Evolutionary conservation across 495 filamentous ascomycete species (phyloP), one percentile per base, ranked within the genome.

Genomic region (Parmelia sp.): DNA sequence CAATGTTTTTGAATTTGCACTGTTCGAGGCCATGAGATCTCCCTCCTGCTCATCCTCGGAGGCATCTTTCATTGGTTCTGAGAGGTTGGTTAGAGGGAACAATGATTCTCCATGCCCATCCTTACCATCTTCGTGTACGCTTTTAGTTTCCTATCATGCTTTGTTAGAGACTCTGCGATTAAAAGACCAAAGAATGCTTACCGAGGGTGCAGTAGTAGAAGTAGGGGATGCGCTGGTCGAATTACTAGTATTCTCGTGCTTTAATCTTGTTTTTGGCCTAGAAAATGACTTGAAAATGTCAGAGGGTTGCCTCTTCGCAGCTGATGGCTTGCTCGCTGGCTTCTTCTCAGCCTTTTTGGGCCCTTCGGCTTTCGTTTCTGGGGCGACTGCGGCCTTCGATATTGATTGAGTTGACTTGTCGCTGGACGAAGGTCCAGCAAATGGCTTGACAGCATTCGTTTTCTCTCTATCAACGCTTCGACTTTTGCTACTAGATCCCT

Each of bases 221-320:
- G 76, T 73, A 8, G 77, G 74, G 12, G 79, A 62, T 17, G 63
- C 57, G 27, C 57, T 49, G 19, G 37, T 35, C 27, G 65, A 63
- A 31, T 49, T 77, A 39, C 74, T 69, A 8, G 83, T 78, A 1
- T 75, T 71, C 62, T 83, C 77, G 65, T 80, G 78, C 69, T 84
- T 84, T n/a, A 79, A 70, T 65, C 83, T 87, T 0, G 89, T 77
- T 49, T 89, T 90, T 4, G 88, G 81, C 70, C 90, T 95, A 10
- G 90, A 88, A 72, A 96, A 96, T 1, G 91, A 88, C 68, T 87
- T 89, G 74, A 94, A 91, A 33, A 96, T 83, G 63, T 83, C 85
- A 21, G 83, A 82, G 69, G 80, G 76, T 69, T 86, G 84, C 23
- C 81, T 81, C 72, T 90, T 90, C 17, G 82, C 62, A 3, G 82